Conservation (phyloP, 345 rosid genomes). For the Aegle marmelos region DNA sequence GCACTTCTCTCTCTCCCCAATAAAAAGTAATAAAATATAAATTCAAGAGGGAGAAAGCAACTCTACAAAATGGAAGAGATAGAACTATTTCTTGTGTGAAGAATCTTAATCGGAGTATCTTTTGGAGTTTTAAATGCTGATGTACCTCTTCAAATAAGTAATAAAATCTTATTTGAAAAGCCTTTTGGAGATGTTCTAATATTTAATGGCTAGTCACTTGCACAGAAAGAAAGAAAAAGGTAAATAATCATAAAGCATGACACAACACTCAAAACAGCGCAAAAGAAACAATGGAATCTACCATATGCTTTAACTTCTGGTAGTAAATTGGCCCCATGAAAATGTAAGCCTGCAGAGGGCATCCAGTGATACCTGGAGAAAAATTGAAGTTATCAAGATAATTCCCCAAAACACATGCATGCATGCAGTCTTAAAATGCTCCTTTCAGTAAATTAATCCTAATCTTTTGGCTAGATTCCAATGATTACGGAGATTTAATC, state of each 20-base stretch:
- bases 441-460: not conserved
- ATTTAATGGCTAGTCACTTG: not conserved
- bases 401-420: not conserved
- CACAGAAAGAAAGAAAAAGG: not conserved
- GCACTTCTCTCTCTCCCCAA: too few relatives aligned
- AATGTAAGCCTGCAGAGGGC: slow-evolving; percentile 81
- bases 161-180: too few relatives aligned
- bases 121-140: too few relatives aligned
- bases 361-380: slow-evolving; percentile 77
- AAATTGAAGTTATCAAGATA: slow-evolving; percentile 21
- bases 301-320: slow-evolving; percentile 98
- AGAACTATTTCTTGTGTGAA: too few relatives aligned
- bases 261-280: not conserved
- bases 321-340: slow-evolving; percentile 99
- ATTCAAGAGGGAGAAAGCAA: too few relatives aligned
- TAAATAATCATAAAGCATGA: not conserved
- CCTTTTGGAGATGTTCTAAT: too few relatives aligned
- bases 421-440: not conserved
- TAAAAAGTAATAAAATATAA: too few relatives aligned
- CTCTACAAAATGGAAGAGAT: too few relatives aligned
- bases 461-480: slow-evolving; percentile 2
- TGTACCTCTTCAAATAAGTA: too few relatives aligned
- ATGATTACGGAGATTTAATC: not conserved
- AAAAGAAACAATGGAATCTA: slow-evolving; percentile 29
- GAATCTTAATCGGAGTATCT: too few relatives aligned